Percentiles rank a stretch among this genome's conserved stretches.
phyloP scores from a whole-genome alignment of 2,329 filamentous ascomycete species.

The Calonectria ilicicola region DNA sequence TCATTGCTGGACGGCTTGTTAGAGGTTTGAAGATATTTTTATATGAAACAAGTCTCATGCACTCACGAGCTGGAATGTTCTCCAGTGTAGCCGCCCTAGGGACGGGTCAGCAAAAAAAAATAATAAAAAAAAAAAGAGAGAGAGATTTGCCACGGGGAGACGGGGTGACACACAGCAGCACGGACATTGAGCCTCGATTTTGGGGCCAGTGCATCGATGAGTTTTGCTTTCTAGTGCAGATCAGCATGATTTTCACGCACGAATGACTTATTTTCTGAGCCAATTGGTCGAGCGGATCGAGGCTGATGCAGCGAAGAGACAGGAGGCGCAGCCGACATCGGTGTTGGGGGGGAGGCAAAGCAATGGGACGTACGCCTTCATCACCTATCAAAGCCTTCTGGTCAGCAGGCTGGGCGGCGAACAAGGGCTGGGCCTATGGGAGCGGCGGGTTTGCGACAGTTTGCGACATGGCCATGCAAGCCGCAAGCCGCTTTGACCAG shows the following conservation, averaged over 20 bases:
- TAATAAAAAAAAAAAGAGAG: too few species aligned
- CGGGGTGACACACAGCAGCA: constrained; percentile 12
- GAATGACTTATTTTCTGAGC: neutral
- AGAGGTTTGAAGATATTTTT: neutral
- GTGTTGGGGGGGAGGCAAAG: neutral
- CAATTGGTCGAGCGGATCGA: neutral
- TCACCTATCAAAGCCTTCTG: neutral
- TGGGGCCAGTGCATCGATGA: constrained; percentile 20
- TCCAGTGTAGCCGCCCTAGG: constrained; percentile 29
- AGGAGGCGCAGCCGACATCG: neutral
- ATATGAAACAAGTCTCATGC: neutral
- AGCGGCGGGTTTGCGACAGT: neutral
- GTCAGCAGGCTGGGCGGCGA: constrained; percentile 2
- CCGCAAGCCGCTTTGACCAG: constrained; percentile 4
- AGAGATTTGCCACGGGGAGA: neutral
- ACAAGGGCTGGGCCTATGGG: neutral
- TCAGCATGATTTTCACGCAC: neutral
- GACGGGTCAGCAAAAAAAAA: neutral
- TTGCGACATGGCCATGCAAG: constrained; percentile 10
- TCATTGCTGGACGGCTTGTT: constrained; percentile 5
- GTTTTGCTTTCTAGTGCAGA: constrained; percentile 19
- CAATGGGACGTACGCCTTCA: constrained; percentile 1
- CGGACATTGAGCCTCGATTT: constrained; percentile 15
- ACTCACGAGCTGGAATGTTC: constrained; percentile 22
- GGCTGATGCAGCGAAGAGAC: neutral